Conservation (phyloP, 495 filamentous ascomycete genomes). For the Podospora fimiseda region DNA sequence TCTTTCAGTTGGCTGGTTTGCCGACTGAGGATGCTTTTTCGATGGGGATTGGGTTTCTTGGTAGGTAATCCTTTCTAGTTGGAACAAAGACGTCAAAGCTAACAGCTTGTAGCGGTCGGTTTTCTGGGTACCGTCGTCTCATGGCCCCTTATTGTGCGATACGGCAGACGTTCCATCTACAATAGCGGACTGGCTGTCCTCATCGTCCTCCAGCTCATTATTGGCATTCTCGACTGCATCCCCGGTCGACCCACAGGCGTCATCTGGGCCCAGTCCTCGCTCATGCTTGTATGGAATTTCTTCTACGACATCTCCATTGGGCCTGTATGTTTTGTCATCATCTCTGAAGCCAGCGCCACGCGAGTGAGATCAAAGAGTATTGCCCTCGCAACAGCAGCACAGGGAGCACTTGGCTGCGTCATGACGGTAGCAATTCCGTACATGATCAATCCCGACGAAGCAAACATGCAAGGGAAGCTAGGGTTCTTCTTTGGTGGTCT, state of each 20-base stretch:
- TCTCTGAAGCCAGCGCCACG: constrained; percentile 53
- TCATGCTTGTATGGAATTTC: constrained; percentile 54
- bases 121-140: constrained; percentile 47
- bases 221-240: constrained; percentile 51
- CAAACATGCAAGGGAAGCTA: constrained; percentile 57
- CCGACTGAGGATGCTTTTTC: constrained; percentile 41
- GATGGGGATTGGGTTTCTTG: constrained; percentile 38
- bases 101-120: constrained; percentile 25
- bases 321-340: constrained; percentile 56
- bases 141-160: constrained; percentile 48
- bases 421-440: constrained; percentile 61
- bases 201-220: constrained; percentile 46
- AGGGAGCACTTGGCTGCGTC: constrained; percentile 52
- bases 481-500: constrained; percentile 63
- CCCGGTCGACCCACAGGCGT: constrained; percentile 37
- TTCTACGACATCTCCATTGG: constrained; percentile 53
- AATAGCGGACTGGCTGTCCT: constrained; percentile 42
- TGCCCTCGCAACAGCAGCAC: constrained; percentile 53
- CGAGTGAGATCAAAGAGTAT: constrained; percentile 57
- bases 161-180: constrained; percentile 52
- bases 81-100: constrained; percentile 1
- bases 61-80: constrained; percentile 6
- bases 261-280: constrained; percentile 47
- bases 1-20: constrained; percentile 58
- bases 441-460: constrained; percentile 60